These are phyloP conservation scores for Epichloe scottii DNA, from an alignment of 2,329 filamentous ascomycete genomes.

Conservation along the genomic window DNA sequence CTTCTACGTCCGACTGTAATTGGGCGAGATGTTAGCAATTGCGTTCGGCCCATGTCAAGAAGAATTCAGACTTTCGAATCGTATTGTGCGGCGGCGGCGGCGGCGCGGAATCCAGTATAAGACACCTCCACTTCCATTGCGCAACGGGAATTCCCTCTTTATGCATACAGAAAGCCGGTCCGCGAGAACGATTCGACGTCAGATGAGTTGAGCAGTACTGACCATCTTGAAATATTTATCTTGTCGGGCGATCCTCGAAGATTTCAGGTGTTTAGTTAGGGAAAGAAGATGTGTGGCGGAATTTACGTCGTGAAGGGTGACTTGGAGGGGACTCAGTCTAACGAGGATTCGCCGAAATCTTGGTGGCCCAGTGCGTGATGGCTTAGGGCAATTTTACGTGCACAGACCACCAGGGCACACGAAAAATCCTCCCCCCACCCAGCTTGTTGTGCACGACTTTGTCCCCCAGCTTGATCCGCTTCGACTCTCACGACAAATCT, in stretches of 20 bases:
- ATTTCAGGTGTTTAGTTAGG: constrained; percentile 28
- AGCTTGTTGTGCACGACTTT: constrained; percentile 6
- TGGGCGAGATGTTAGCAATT: constrained; percentile 8
- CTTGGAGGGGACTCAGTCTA: constrained; percentile 16
- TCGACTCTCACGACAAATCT: background rate
- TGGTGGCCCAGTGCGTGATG: constrained; percentile 19
- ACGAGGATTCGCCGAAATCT: constrained; percentile 26
- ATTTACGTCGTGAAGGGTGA: constrained; percentile 18
- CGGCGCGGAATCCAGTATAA: background rate
- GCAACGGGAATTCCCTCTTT: background rate
- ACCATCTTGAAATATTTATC: constrained; percentile 47
- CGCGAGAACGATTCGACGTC: background rate
- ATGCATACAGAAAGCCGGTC: background rate
- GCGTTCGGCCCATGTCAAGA: background rate
- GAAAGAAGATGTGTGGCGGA: constrained; percentile 12
- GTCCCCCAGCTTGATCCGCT: background rate
- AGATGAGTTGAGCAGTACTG: constrained; percentile 20
- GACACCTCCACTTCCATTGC: background rate
- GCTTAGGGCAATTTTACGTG: constrained; percentile 32
- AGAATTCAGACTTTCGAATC: background rate
- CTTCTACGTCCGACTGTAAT: constrained; percentile 98
- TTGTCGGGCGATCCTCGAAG: constrained; percentile 59
- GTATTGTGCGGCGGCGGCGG: background rate
- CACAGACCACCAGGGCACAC: constrained; percentile 31
- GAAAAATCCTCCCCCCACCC: constrained; percentile 9